phyloP scores from a whole-genome alignment of 306 rosid species.

The Rosa persica region DNA sequence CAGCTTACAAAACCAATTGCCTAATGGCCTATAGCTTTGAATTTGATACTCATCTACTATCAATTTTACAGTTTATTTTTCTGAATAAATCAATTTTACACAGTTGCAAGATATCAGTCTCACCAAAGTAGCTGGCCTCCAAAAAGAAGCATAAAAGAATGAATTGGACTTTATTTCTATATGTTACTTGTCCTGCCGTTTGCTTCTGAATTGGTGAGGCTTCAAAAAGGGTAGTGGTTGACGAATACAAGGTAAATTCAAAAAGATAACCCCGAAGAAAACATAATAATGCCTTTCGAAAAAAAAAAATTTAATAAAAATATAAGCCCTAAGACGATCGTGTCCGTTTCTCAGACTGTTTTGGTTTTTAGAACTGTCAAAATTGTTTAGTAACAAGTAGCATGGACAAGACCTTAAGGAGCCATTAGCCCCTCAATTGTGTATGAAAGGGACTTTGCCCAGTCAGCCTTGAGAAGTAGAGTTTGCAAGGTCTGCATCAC shows the following conservation, averaged over 20 bases:
- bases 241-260: constrained; percentile 26
- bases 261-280: constrained; percentile 21
- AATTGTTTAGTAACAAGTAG: constrained; percentile 44
- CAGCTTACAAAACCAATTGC: neutral
- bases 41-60: neutral
- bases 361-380: constrained; percentile 44
- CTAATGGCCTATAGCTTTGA: neutral
- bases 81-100: neutral
- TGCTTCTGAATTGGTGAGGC: constrained; percentile 34
- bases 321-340: constrained; percentile 8
- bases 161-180: constrained; percentile 8
- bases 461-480: constrained; percentile 84
- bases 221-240: neutral
- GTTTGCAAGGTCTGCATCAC: constrained; percentile 97
- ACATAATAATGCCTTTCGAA: neutral
- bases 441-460: constrained; percentile 92
- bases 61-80: too few relatives aligned
- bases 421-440: constrained; percentile 99
- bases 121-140: neutral
- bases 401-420: constrained; percentile 49
- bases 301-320: neutral
- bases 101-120: neutral
- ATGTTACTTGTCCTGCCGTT: neutral
- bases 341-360: constrained; percentile 25
- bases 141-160: constrained; percentile 1